Conservation (phyloP, 164 flowering plant genomes). For the Malania oleifera region DNA sequence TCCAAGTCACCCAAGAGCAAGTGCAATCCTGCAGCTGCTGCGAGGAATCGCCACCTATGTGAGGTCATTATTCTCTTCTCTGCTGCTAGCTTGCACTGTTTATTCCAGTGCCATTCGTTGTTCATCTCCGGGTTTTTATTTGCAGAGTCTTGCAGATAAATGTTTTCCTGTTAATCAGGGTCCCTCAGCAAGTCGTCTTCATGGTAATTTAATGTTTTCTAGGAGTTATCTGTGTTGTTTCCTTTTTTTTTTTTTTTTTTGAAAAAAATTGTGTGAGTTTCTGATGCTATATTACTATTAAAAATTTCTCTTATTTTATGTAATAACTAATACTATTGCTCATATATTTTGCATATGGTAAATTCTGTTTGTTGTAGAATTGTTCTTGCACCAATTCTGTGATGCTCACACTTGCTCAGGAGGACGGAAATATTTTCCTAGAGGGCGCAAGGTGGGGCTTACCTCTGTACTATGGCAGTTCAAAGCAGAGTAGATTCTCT, state of each 20-base stretch:
- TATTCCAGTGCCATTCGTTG: not conserved
- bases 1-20: constrained; percentile 54
- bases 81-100: constrained; percentile 5
- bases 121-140: constrained; percentile 9
- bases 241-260: not conserved
- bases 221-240: not conserved
- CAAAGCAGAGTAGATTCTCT: too few relatives aligned
- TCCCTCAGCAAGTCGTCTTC: constrained; percentile 70
- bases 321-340: not conserved
- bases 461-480: constrained; percentile 1
- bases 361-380: constrained; percentile 35
- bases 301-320: not conserved
- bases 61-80: constrained; percentile 51
- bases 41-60: constrained; percentile 77
- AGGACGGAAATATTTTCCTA: constrained; percentile 59
- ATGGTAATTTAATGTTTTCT: constrained; percentile 41
- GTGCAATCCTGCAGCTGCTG: constrained; percentile 94
- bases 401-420: constrained; percentile 84
- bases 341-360: not conserved
- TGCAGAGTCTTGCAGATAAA: constrained; percentile 79
- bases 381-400: constrained; percentile 90
- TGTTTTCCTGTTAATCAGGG: constrained; percentile 77
- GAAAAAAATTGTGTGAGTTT: not conserved
- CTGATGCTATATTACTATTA: not conserved
- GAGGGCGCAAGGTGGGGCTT: constrained; percentile 66